Conservation (phyloP, 139 green algal species). For the Microglena sp. region DNA sequence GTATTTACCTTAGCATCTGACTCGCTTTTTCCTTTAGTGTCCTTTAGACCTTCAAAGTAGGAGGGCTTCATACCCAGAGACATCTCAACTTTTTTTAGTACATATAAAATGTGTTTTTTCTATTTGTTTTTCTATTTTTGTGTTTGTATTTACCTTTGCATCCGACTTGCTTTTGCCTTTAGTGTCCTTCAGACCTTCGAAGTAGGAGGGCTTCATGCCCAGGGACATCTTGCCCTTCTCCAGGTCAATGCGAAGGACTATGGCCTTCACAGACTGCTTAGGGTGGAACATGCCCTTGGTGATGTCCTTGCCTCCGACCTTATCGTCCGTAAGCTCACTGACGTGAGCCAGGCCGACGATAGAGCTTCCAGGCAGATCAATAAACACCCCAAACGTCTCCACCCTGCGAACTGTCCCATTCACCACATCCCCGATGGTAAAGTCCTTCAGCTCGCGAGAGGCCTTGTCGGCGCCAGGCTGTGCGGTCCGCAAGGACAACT, state of each 20-base stretch:
- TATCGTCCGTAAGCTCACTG: slow-evolving; percentile 57
- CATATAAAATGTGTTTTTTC: too few relatives aligned
- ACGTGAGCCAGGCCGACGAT: slow-evolving; percentile 70
- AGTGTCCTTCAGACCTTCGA: slow-evolving; percentile 34
- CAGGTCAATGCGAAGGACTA: slow-evolving; percentile 60
- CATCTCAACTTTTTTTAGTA: slow-evolving; percentile 36
- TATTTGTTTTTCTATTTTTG: too few relatives aligned
- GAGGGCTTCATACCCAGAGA: slow-evolving; percentile 62
- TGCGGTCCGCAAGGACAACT: background rate
- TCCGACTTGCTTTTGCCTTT: background rate
- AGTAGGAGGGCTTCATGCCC: slow-evolving; percentile 51
- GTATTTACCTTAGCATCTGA: background rate
- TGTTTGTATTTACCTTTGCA: background rate
- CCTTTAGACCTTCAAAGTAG: slow-evolving; percentile 32
- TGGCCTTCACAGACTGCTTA: slow-evolving; percentile 48
- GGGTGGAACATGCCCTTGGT: background rate
- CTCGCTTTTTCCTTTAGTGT: too few relatives aligned
- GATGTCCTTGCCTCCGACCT: slow-evolving; percentile 55
- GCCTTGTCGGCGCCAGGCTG: background rate
- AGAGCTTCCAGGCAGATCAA: slow-evolving; percentile 27
- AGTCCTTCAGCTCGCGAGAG: slow-evolving; percentile 26
- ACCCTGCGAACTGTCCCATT: slow-evolving; percentile 42
- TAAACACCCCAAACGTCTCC: slow-evolving; percentile 81
- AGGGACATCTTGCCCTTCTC: slow-evolving; percentile 48
- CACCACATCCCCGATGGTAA: slow-evolving; percentile 39